phyloP scores from a whole-genome alignment of 2,329 filamentous ascomycete species.

The Fusarium lateritium region DNA sequence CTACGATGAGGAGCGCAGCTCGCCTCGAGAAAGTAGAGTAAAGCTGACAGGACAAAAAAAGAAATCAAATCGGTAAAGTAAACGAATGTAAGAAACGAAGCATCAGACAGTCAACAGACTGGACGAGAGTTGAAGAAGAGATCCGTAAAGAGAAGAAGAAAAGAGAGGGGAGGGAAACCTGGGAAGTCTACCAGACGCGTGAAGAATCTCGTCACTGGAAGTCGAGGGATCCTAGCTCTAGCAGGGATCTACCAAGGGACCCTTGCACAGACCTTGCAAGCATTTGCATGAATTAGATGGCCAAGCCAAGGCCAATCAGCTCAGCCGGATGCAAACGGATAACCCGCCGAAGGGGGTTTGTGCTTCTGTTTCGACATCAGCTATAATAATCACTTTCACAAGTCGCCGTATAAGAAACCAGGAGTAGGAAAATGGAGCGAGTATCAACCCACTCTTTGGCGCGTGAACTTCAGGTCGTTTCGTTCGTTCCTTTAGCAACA shows the following conservation, averaged over 20 bases:
- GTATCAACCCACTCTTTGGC: conserved; percentile 25
- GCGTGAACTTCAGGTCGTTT: conserved; percentile 22
- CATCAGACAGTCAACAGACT: conserved; percentile 34
- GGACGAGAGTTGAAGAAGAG: conserved; percentile 20
- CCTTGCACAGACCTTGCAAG: conserved; percentile 35
- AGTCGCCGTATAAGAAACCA: conserved; percentile 23
- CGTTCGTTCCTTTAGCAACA: conserved; percentile 20
- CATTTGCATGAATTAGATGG: conserved; percentile 46
- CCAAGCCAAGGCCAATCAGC: conserved; percentile 38
- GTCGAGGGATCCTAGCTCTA: conserved; percentile 40
- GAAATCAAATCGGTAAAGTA: conserved; percentile 20
- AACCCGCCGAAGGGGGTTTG: conserved; percentile 29
- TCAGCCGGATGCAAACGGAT: conserved; percentile 25
- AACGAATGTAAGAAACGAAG: conserved; percentile 40
- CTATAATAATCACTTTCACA: conserved; percentile 22
- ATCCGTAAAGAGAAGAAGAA: conserved; percentile 20
- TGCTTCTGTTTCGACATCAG: conserved; percentile 50
- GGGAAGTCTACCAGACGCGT: conserved; percentile 29
- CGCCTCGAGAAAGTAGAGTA: conserved; percentile 40
- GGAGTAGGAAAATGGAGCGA: conserved; percentile 31
- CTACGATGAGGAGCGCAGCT: conserved; percentile 46
- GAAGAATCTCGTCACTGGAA: conserved; percentile 34
- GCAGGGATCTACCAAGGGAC: conserved; percentile 24
- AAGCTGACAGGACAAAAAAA: conserved; percentile 19
- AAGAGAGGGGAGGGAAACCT: conserved; percentile 33